Evolutionary conservation across 192 early-diverging fungal species (phyloP).

Genomic region (Podila epicladia): DNA sequence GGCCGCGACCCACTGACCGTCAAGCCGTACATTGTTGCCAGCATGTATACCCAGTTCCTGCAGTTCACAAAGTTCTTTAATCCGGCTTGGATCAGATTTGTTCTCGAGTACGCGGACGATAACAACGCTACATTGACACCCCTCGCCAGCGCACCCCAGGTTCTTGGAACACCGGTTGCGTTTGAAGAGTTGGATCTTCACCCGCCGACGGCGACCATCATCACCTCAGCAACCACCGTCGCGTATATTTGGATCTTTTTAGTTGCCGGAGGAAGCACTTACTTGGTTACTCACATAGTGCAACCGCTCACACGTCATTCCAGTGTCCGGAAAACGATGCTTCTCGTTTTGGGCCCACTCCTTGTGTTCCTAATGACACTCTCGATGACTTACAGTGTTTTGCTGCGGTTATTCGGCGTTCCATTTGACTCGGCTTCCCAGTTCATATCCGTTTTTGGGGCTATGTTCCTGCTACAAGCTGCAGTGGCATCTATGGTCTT

Average conservation of each 20-base stretch:
- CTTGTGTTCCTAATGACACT: slow-evolving; percentile 20
- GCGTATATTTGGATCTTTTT: slow-evolving; percentile 49
- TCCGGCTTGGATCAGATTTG: slow-evolving; percentile 31
- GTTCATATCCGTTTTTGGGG: slow-evolving; percentile 26
- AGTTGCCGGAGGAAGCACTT: slow-evolving; percentile 36
- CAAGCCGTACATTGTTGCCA: slow-evolving; percentile 29
- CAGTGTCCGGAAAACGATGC: slow-evolving; percentile 23
- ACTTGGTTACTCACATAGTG: slow-evolving; percentile 28
- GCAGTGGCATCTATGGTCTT: slow-evolving; percentile 40
- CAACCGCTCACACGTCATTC: slow-evolving; percentile 13
- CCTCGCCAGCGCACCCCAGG: slow-evolving; percentile 19
- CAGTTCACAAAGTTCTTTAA: slow-evolving; percentile 33
- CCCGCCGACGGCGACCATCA: slow-evolving; percentile 25
- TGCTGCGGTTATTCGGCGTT: slow-evolving; percentile 33
- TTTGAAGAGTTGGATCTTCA: slow-evolving; percentile 41
- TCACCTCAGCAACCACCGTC: slow-evolving; percentile 38
- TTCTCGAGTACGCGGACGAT: slow-evolving; percentile 9
- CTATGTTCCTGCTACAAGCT: slow-evolving; percentile 33
- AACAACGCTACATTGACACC: slow-evolving; percentile 19
- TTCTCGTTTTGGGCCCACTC: slow-evolving; percentile 16
- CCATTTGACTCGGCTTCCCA: slow-evolving; percentile 24
- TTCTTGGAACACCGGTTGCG: slow-evolving; percentile 29
- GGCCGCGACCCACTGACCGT: slow-evolving; percentile 34
- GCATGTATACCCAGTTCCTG: slow-evolving; percentile 42
- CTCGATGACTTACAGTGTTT: slow-evolving; percentile 27